Conservation (phyloP, 208 protist species). For the Leptomonas pyrrhocoris region DNA sequence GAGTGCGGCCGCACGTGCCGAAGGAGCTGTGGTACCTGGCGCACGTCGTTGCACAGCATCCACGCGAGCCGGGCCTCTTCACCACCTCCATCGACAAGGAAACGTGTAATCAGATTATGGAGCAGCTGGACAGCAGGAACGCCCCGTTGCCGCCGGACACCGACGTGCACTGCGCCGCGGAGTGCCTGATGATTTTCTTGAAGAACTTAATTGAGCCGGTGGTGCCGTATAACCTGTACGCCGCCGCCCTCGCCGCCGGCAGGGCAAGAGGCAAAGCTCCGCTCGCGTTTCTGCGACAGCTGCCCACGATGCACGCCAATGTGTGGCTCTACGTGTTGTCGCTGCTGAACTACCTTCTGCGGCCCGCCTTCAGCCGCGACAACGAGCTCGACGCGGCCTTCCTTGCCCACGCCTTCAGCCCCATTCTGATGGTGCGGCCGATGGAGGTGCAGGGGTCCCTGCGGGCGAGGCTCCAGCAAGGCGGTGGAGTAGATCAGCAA, state of each 20-base stretch:
- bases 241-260: constrained; percentile 55
- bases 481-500: constrained; percentile 58
- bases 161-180: constrained; percentile 50
- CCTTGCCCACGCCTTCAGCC: constrained; percentile 71
- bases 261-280: constrained; percentile 55
- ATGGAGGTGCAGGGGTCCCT: constrained; percentile 28
- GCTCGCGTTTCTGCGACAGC: constrained; percentile 60
- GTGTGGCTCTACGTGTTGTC: constrained; percentile 83
- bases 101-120: constrained; percentile 59
- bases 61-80: constrained; percentile 69
- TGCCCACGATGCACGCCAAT: constrained; percentile 86
- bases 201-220: constrained; percentile 81
- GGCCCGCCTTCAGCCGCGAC: constrained; percentile 49
- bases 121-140: constrained; percentile 63
- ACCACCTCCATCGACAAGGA: constrained; percentile 45
- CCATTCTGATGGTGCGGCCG: constrained; percentile 63
- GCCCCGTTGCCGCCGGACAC: constrained; percentile 41
- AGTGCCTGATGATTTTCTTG: constrained; percentile 80
- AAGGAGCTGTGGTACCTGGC: constrained; percentile 89
- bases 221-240: constrained; percentile 74
- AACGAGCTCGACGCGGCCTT: constrained; percentile 69
- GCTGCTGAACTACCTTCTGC: constrained; percentile 86
- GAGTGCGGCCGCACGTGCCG: constrained; percentile 66
- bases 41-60: constrained; percentile 61
- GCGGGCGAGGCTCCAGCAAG: constrained; percentile 40